Evolutionary conservation across 1,284 basidiomycete genomes (phyloP), one percentile per base, ranked within the genome.

Genomic region (Ceratobasidium sp.): DNA sequence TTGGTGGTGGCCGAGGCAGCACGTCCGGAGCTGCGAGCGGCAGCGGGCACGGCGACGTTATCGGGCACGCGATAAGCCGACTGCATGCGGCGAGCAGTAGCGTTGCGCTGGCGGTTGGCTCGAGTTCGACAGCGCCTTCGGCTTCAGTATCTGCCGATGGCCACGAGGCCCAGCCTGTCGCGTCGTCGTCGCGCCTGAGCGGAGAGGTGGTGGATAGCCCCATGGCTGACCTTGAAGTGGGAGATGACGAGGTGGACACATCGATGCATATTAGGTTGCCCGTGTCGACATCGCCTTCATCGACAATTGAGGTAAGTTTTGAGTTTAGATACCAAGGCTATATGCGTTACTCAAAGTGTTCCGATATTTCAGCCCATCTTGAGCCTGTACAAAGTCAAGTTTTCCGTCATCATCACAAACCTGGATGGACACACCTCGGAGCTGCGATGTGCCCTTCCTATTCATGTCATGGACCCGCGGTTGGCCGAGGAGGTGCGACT

Each of bases 371-470:
- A 79, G 66, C 80, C 80, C 1, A 71, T 80, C 22, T 67, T 77
- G 15, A 71, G 79, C n/a, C 54, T 70, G 29, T 78, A 80, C 76
- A 80, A 80, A 71, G 71, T 80, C 52, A 80, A 80, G 68, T 80
- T 79, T 49, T 79, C 88, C 43, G 91, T 94, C 77, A 86, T 94
- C 68, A 92, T 97, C 81, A 87, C 88, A 78, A 97, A 97, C 81
- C 86, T 87, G n/a, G 95, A 96, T 82, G 94, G 94, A 0, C 95
- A 96, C 82, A 92, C 91, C 0, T 96, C 95, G 1, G 95, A 97
- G 84, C 87, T 98, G 25, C 90, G 96, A 8, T 98, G 96, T 82
- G 96, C 95, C 0, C 87, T 98, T 0, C 96, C 96, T 0, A 85
- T 98, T 49, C 90, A 93, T 80, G 87, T 98, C 54, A 90, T 98